Conservation (phyloP, 441 rosid genomes). For the Bocquillonia castaneifolia region DNA sequence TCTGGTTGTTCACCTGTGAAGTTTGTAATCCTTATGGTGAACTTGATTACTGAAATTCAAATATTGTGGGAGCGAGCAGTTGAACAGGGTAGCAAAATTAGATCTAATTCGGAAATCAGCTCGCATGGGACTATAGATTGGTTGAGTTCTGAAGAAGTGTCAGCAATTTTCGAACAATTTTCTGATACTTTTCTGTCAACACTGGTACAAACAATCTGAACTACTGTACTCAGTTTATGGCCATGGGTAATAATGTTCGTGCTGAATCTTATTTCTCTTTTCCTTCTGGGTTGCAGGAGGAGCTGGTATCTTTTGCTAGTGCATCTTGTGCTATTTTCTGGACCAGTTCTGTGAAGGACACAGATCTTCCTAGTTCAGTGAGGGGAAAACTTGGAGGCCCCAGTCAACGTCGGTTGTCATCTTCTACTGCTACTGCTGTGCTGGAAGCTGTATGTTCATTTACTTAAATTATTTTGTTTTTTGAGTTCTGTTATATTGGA, state of each 20-base stretch:
- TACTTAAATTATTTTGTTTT: slow-evolving; percentile 2
- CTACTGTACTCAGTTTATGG: slow-evolving; percentile 10
- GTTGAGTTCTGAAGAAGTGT: slow-evolving; percentile 35
- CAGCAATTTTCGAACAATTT: slow-evolving; percentile 39
- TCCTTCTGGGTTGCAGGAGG: slow-evolving; percentile 46
- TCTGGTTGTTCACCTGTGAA: slow-evolving; percentile 47
- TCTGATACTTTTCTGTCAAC: slow-evolving; percentile 36
- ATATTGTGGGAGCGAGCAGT: slow-evolving; percentile 43
- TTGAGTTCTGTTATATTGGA: slow-evolving; percentile 18
- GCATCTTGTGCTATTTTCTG: slow-evolving; percentile 63
- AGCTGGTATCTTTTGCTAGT: slow-evolving; percentile 58
- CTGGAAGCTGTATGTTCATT: slow-evolving; percentile 70
- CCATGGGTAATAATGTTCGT: slow-evolving; percentile 12
- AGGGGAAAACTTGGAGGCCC: slow-evolving; percentile 95
- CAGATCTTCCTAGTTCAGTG: slow-evolving; percentile 62
- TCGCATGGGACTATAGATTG: slow-evolving; percentile 33
- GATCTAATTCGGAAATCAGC: slow-evolving; percentile 29
- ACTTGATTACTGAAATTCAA: slow-evolving; percentile 66
- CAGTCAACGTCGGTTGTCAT: slow-evolving; percentile 87
- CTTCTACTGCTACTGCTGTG: slow-evolving; percentile 58
- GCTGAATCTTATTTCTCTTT: neutral
- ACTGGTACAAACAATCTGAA: slow-evolving; percentile 45
- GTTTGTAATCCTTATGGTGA: slow-evolving; percentile 51
- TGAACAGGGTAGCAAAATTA: slow-evolving; percentile 31
- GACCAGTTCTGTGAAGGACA: slow-evolving; percentile 40